A percentile compares a stretch with the other conserved stretches of the same genome.
phyloP scores from a whole-genome alignment of 768 basidiomycete genomes.

The Boletus pseudo-olivaceus region DNA sequence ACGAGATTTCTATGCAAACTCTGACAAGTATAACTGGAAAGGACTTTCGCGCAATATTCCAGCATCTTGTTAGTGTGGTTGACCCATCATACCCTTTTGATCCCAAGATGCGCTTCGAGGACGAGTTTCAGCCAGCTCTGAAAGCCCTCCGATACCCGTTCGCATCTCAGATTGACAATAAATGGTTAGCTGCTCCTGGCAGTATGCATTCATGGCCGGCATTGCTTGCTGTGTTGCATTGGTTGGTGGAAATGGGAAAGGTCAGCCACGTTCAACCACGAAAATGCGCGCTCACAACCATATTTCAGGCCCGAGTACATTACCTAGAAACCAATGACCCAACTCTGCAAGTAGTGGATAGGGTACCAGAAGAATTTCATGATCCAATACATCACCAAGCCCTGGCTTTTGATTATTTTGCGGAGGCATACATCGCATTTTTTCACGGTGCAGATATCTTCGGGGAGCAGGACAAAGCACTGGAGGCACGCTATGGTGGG shows the following conservation, averaged over 20 bases:
- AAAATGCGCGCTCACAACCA: not conserved
- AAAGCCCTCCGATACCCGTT: conserved; percentile 82
- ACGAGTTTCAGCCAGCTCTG: conserved; percentile 76
- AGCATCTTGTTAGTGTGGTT: conserved; percentile 65
- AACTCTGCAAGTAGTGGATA: conserved; percentile 58
- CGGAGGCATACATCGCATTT: conserved; percentile 65
- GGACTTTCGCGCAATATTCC: conserved; percentile 83
- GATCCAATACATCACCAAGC: conserved; percentile 71
- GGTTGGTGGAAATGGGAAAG: conserved; percentile 85
- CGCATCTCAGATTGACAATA: conserved; percentile 72
- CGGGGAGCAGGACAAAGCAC: conserved; percentile 60
- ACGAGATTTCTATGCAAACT: conserved; percentile 64
- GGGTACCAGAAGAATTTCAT: conserved; percentile 72
- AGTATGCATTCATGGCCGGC: conserved; percentile 92
- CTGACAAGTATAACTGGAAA: conserved; percentile 78
- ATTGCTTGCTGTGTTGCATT: conserved; percentile 84
- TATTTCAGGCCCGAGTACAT: conserved; percentile 30
- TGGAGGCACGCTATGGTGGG: conserved; percentile 79
- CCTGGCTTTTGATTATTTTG: conserved; percentile 72
- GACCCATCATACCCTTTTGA: conserved; percentile 68
- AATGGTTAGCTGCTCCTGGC: conserved; percentile 84
- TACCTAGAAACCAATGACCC: conserved; percentile 65
- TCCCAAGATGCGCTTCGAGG: conserved; percentile 61
- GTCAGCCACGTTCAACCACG: conserved; percentile 41
- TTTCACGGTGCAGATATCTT: conserved; percentile 66